Conservation (phyloP, 2,329 filamentous ascomycete species). For the Epichloe elymi region DNA sequence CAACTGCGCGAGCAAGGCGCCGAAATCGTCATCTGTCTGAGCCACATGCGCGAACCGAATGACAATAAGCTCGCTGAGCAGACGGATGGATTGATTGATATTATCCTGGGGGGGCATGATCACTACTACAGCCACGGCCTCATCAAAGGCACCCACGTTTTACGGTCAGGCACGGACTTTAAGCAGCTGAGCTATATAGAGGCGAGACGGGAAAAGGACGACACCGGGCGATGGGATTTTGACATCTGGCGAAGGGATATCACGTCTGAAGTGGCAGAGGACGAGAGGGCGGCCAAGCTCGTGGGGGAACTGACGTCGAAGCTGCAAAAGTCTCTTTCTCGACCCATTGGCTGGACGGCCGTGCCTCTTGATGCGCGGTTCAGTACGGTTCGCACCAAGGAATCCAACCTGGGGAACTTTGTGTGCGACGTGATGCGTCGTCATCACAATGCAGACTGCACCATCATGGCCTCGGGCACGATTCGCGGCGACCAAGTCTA, state of each 20-base stretch:
- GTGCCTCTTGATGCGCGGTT: slow-evolving; percentile 78
- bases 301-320: slow-evolving; percentile 56
- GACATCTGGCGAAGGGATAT: slow-evolving; percentile 65
- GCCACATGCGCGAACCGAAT: slow-evolving; percentile 79
- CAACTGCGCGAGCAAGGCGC: slow-evolving; percentile 61
- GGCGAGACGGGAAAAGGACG: slow-evolving; percentile 43
- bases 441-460: slow-evolving; percentile 69
- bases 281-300: slow-evolving; percentile 45
- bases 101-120: slow-evolving; percentile 86
- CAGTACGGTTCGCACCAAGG: slow-evolving; percentile 60
- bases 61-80: slow-evolving; percentile 74
- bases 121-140: slow-evolving; percentile 73
- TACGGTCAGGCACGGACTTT: slow-evolving; percentile 85
- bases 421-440: slow-evolving; percentile 83
- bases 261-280: slow-evolving; percentile 51
- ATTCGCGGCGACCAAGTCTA: slow-evolving; percentile 85
- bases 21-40: slow-evolving; percentile 70
- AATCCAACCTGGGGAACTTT: slow-evolving; percentile 83
- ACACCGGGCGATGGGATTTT: slow-evolving; percentile 54
- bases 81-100: slow-evolving; percentile 61
- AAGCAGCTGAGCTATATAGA: slow-evolving; percentile 86
- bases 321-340: slow-evolving; percentile 64
- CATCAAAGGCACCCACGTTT: slow-evolving; percentile 66
- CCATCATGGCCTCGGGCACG: slow-evolving; percentile 73
- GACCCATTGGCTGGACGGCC: slow-evolving; percentile 71